Evolutionary conservation across 2,329 filamentous ascomycete species (phyloP), one percentile per base, ranked within the genome.

Genomic region (Lasiodiplodia sp.): DNA sequence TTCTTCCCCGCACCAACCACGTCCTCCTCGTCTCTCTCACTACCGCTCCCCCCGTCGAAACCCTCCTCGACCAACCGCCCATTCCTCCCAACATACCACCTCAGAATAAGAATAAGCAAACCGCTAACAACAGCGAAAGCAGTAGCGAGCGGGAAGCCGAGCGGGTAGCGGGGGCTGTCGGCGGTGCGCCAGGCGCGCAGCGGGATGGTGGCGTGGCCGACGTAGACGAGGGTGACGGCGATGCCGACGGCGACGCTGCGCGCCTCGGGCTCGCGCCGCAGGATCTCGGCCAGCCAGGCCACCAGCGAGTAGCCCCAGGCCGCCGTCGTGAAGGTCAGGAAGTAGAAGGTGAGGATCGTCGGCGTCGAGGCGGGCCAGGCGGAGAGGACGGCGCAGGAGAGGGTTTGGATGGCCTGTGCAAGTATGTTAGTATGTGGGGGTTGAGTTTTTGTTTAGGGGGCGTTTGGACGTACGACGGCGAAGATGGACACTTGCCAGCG

Each of bases 161-260:
- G n/a, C 18, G 60, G 47, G 28, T 52, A 64, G n/a, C 60, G 60
- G n/a, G 68, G 70, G 4, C 53, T 51, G 63, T 70, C 68, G 23
- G 34, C 12, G 0, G 64, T 65, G n/a, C 67, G 65, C 70, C 68
- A 71, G 12, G 64, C 66, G 44, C 70, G 55, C 21, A 71, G 47
- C 5, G 70, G 68, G 53, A 71, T 71, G n/a, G 70, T 67, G 6
- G 70, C 70, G 62, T 70, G 68, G 12, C 68, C 66, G 23, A 70
- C 62, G 28, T 71, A 52, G 25, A 64, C 60, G 6, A 64, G 60
- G 5, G 60, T 64, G 16, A 64, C 60, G 25, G 60, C 60, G 10
- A 34, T 4, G 16, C 40, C 70, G 21, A 71, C 66, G 37, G 70
- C 64, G n/a, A 71, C 68, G 1, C 67, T 44, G 31, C 69, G 69